These are phyloP conservation scores for Pythium rishiriense DNA, from an alignment of 352 stramenopile genomes.

Conservation along the genomic window DNA sequence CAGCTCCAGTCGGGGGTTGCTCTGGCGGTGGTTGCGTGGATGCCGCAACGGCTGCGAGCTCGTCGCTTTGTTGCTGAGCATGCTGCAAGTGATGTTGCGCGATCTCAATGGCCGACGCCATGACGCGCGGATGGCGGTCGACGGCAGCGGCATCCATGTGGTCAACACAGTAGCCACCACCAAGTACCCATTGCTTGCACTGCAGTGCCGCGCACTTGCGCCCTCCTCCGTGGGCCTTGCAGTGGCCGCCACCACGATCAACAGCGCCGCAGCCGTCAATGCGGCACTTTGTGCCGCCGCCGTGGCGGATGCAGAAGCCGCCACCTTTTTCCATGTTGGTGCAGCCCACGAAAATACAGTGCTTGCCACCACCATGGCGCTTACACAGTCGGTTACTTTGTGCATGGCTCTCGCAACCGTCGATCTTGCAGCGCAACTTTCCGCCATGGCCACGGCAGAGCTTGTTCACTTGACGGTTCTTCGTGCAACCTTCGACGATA, in stretches of 20 bases:
- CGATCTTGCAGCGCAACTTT: slow-evolving; percentile 74
- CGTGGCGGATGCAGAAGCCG: slow-evolving; percentile 82
- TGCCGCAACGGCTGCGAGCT: background rate
- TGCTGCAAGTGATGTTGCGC: slow-evolving; percentile 19
- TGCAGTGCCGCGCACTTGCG: slow-evolving; percentile 72
- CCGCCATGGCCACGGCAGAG: slow-evolving; percentile 79
- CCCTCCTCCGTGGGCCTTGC: slow-evolving; percentile 81
- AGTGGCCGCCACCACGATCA: slow-evolving; percentile 79
- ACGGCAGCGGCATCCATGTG: slow-evolving; percentile 51
- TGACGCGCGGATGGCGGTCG: slow-evolving; percentile 20
- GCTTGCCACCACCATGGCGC: slow-evolving; percentile 72
- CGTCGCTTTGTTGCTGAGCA: slow-evolving; percentile 33
- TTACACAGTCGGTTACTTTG: slow-evolving; percentile 87
- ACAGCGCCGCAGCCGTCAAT: slow-evolving; percentile 61
- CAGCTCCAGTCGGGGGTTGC: background rate
- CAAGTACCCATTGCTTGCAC: slow-evolving; percentile 83
- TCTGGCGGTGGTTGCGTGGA: background rate
- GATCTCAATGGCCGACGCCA: slow-evolving; percentile 34
- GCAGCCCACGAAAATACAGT: slow-evolving; percentile 72
- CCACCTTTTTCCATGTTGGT: slow-evolving; percentile 86
- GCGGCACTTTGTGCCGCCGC: slow-evolving; percentile 75
- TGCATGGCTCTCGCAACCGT: slow-evolving; percentile 76
- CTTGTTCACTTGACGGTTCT: slow-evolving; percentile 87
- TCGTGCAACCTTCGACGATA: slow-evolving; percentile 78
- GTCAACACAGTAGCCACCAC: slow-evolving; percentile 69